Conservation (phyloP, 1,139 yeast species). For the Protomyces arabidopsidicola region DNA sequence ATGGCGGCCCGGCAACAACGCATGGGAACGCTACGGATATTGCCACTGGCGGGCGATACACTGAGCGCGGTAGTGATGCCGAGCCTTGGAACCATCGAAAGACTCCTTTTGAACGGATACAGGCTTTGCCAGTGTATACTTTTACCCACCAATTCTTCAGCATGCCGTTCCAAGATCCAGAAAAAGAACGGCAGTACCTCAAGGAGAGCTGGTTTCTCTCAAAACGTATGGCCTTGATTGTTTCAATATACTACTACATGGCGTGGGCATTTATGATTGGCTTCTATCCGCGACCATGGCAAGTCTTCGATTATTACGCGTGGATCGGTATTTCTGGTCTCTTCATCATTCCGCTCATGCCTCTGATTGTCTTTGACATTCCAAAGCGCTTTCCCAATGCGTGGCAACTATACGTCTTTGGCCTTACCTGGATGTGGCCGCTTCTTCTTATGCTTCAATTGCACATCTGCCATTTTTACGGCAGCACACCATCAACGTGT, state of each 20-base stretch:
- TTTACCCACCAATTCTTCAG: slow-evolving; percentile 7
- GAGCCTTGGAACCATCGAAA: neutral
- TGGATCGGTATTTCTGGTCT: slow-evolving; percentile 11
- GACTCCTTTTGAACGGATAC: neutral
- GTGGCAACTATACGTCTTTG: slow-evolving; percentile 11
- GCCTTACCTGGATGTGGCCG: slow-evolving; percentile 21
- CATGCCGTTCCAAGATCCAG: slow-evolving; percentile 19
- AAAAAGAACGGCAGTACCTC: slow-evolving; percentile 20
- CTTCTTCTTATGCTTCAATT: slow-evolving; percentile 3
- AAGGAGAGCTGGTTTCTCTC: slow-evolving; percentile 18
- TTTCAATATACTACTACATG: slow-evolving; percentile 13
- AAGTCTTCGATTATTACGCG: neutral
- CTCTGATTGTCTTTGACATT: slow-evolving; percentile 1
- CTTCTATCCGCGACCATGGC: slow-evolving; percentile 21
- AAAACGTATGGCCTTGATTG: slow-evolving; percentile 15
- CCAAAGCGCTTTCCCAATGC: slow-evolving; percentile 5
- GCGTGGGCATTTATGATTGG: slow-evolving; percentile 20
- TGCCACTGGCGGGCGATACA: neutral
- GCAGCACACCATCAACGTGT: neutral
- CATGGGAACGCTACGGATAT: neutral
- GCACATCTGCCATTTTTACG: slow-evolving; percentile 12
- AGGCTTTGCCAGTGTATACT: neutral
- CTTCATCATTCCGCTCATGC: slow-evolving; percentile 9
- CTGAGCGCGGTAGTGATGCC: neutral
- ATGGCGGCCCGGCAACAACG: neutral